Conservation (phyloP, 768 basidiomycete genomes). For the Cystofilobasidium capitatum region DNA sequence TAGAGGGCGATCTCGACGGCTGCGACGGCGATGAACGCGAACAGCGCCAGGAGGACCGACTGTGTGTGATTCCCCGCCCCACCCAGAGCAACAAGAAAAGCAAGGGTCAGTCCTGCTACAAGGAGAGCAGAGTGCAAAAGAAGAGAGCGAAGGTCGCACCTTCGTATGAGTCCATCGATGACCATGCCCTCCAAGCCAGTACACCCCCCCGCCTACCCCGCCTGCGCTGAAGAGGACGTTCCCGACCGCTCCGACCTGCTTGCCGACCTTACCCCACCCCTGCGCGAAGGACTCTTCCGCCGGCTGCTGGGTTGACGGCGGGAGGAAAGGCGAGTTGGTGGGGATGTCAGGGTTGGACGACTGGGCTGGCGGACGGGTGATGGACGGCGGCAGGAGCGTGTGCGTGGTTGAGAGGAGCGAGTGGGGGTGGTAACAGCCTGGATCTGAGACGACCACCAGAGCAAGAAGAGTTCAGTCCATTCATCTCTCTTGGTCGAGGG, state of each 20-base stretch:
- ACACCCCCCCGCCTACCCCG: constrained; percentile 29
- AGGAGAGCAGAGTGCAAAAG: not conserved
- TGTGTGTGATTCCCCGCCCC: not conserved
- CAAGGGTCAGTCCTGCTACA: not conserved
- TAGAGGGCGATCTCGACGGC: constrained; percentile 24
- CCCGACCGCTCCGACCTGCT: constrained; percentile 51
- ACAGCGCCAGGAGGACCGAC: constrained; percentile 18
- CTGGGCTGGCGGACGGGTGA: constrained; percentile 1
- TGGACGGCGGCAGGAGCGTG: constrained; percentile 2
- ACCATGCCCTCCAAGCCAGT: constrained; percentile 16
- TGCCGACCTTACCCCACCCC: constrained; percentile 69
- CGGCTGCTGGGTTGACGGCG: not conserved
- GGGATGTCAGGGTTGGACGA: constrained; percentile 1
- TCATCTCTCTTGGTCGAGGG: not conserved
- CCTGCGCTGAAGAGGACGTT: constrained; percentile 28
- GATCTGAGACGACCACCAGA: constrained; percentile 1
- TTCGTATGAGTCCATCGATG: constrained; percentile 19
- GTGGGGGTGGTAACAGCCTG: constrained; percentile 14
- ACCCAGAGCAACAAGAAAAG: not conserved
- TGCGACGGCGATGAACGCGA: constrained; percentile 22
- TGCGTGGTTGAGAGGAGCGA: constrained; percentile 6
- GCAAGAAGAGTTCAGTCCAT: not conserved
- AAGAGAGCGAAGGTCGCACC: not conserved
- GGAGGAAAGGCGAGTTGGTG: constrained; percentile 14
- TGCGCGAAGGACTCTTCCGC: constrained; percentile 50